A percentile compares a stretch with the other conserved stretches of the same genome.
phyloP scores from a whole-genome alignment of 305 asterid genomes.

The Nicotiana rustica region DNA sequence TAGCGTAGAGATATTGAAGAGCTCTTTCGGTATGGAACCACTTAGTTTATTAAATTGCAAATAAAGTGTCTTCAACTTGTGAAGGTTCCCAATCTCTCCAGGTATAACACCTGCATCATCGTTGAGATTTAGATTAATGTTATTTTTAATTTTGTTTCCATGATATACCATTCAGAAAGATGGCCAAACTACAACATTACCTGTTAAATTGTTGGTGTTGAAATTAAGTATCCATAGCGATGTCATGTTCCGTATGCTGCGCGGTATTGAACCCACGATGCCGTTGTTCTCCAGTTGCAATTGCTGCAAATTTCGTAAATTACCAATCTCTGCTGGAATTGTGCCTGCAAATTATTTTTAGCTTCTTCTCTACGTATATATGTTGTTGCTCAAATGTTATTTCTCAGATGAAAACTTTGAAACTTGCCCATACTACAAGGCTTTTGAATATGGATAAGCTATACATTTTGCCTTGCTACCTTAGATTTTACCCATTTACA shows the following conservation, averaged over 20 bases:
- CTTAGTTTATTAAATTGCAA: too few relatives aligned
- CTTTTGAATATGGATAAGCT: background rate
- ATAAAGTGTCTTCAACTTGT: too few relatives aligned
- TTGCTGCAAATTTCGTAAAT: background rate
- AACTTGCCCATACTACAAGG: background rate
- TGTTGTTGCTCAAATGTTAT: background rate
- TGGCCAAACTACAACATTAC: background rate
- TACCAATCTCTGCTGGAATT: background rate
- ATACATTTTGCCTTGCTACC: background rate
- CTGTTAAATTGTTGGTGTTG: background rate
- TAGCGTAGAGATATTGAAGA: slow-evolving; percentile 25
- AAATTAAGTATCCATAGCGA: background rate
- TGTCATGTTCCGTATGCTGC: slow-evolving; percentile 36
- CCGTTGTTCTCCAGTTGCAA: slow-evolving; percentile 10
- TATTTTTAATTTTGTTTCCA: background rate
- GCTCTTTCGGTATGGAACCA: background rate
- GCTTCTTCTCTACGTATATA: background rate
- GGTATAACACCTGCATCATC: background rate
- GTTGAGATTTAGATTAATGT: background rate
- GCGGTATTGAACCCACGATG: slow-evolving; percentile 40
- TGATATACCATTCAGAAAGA: background rate
- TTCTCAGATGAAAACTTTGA: background rate
- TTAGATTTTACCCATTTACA: background rate
- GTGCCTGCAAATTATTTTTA: slow-evolving; percentile 3
- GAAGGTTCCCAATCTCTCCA: too few relatives aligned